Conservation (phyloP, 768 basidiomycete species). For the Scleroderma bovista region DNA sequence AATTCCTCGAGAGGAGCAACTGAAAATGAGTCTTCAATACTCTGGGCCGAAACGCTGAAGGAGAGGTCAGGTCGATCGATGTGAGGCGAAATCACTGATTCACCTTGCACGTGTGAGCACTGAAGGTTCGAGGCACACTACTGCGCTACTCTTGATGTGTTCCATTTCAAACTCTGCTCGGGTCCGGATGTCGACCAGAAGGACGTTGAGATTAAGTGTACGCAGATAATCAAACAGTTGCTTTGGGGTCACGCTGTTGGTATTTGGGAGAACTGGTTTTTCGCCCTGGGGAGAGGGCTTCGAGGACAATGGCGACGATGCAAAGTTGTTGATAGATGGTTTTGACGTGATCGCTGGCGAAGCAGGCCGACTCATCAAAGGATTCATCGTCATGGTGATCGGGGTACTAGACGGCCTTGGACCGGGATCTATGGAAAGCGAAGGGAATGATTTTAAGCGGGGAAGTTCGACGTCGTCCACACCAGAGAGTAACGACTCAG, state of each 20-base stretch:
- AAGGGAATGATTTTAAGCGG: slow-evolving; percentile 33
- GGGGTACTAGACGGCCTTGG: slow-evolving; percentile 69
- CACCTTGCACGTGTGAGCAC: slow-evolving; percentile 67
- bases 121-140: slow-evolving; percentile 82
- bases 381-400: slow-evolving; percentile 50
- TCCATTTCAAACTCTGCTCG: slow-evolving; percentile 72
- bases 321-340: slow-evolving; percentile 36
- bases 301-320: slow-evolving; percentile 28
- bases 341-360: slow-evolving; percentile 48
- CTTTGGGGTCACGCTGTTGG: slow-evolving; percentile 54
- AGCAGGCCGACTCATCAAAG: slow-evolving; percentile 57
- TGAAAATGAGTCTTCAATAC: slow-evolving; percentile 70
- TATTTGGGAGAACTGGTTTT: slow-evolving; percentile 49
- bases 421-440: slow-evolving; percentile 40
- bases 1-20: slow-evolving; percentile 67
- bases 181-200: slow-evolving; percentile 80
- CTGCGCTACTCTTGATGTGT: slow-evolving; percentile 60
- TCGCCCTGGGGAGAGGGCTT: slow-evolving; percentile 23
- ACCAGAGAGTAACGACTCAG: slow-evolving; percentile 17
- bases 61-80: slow-evolving; percentile 6
- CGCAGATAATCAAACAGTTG: slow-evolving; percentile 56
- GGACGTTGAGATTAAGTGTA: slow-evolving; percentile 44
- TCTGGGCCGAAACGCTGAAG: slow-evolving; percentile 55
- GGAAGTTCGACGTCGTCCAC: slow-evolving; percentile 29
- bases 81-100: slow-evolving; percentile 17